Evolutionary conservation across 352 stramenopile species (phyloP).

Genomic region (Pythium aristosporum): DNA sequence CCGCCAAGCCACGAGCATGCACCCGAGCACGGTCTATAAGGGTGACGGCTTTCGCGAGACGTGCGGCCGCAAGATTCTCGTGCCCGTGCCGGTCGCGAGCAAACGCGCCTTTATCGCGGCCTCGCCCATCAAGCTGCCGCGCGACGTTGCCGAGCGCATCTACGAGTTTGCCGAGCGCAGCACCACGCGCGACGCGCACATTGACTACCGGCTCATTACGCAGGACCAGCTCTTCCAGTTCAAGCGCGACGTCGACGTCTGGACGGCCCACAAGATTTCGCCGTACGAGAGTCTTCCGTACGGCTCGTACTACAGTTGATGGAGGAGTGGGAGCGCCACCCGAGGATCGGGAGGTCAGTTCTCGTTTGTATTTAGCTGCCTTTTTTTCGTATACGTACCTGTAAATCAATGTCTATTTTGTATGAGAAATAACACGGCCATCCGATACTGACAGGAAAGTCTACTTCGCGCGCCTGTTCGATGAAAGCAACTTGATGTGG

Average conservation of each 20-base stretch:
- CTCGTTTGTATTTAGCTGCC: no score
- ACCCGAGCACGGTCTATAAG: conserved; percentile 18
- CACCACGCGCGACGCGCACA: conserved; percentile 13
- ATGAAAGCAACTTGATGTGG: no score
- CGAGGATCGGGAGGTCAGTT: no score
- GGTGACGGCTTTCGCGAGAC: conserved; percentile 17
- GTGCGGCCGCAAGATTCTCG: conserved; percentile 3
- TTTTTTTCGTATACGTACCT: no score
- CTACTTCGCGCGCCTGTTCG: no score
- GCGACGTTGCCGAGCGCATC: conserved; percentile 14
- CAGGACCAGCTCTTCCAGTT: conserved; percentile 16
- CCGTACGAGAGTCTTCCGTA: conserved; percentile 12
- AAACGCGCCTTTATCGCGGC: conserved; percentile 12
- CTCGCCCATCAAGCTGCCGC: conserved; percentile 13
- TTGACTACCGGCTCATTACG: conserved; percentile 20
- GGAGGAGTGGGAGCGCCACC: no score
- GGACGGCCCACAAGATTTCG: conserved; percentile 7
- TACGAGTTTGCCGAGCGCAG: conserved; percentile 13
- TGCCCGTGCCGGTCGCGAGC: conserved; percentile 3
- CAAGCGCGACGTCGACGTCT: conserved; percentile 14
- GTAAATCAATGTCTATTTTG: no score
- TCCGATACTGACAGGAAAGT: no score
- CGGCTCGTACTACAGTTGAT: conserved; percentile 23
- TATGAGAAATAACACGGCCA: no score
- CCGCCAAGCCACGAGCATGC: conserved; percentile 19